These are phyloP conservation scores for Sporobolomyces roseus DNA, from an alignment of 768 basidiomycete species.

Conservation along the genomic window DNA sequence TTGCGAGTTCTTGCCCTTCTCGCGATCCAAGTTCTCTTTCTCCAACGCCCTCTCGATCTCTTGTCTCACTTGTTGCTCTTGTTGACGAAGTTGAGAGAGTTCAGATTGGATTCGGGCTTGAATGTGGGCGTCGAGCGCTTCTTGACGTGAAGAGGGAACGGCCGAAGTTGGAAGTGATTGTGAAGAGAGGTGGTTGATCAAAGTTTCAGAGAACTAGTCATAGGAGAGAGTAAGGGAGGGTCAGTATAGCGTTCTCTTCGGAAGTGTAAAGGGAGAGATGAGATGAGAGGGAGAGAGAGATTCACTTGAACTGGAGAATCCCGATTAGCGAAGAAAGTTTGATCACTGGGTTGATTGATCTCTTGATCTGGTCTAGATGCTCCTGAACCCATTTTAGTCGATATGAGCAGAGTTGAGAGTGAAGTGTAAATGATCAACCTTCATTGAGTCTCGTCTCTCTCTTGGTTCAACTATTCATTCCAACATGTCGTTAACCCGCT, in stretches of 20 bases:
- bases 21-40: constrained; percentile 80
- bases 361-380: constrained; percentile 34
- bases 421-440: too few species aligned
- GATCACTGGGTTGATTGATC: neutral
- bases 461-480: too few species aligned
- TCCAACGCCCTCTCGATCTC: constrained; percentile 76
- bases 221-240: neutral
- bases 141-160: constrained; percentile 65
- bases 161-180: constrained; percentile 54
- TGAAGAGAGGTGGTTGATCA: constrained; percentile 68
- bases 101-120: constrained; percentile 68
- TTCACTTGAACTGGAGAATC: constrained; percentile 30
- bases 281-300: neutral
- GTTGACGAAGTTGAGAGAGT: constrained; percentile 61
- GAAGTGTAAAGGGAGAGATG: too few species aligned
- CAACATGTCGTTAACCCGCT: constrained; percentile 4
- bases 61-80: constrained; percentile 65
- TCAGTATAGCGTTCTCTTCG: too few species aligned
- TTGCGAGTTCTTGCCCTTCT: constrained; percentile 54
- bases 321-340: constrained; percentile 36
- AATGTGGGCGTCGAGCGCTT: constrained; percentile 68
- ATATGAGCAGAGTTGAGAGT: neutral
- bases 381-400: constrained; percentile 24
- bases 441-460: too few species aligned
- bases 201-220: constrained; percentile 71